Evolutionary conservation across 169 alveolate species (phyloP).

Genomic region (Plasmodium malariae): DNA sequence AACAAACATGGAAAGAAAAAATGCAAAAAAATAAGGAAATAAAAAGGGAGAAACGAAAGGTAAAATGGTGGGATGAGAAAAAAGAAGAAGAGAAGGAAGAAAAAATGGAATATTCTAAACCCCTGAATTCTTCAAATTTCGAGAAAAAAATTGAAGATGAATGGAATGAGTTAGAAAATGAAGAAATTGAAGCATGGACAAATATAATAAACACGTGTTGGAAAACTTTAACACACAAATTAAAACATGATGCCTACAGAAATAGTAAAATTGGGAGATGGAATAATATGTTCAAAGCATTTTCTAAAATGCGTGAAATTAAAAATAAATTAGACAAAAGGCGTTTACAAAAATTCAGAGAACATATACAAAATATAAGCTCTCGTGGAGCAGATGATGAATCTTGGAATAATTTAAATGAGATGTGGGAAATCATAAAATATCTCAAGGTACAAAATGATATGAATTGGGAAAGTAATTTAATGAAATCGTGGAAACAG

Average conservation of each 20-base stretch:
- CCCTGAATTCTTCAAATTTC: conserved; percentile 7
- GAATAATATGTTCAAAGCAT: background rate
- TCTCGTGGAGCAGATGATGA: background rate
- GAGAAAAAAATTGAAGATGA: conserved; percentile 1
- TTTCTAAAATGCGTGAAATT: background rate
- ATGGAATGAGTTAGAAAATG: conserved; percentile 15
- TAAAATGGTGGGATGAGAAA: too few species aligned
- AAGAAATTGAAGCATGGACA: background rate
- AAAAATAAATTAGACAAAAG: conserved; percentile 1
- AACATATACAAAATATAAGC: background rate
- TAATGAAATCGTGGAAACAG: conserved; percentile 9
- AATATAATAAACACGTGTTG: background rate
- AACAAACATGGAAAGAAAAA: background rate
- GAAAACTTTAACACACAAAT: background rate
- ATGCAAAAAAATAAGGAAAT: background rate
- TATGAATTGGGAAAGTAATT: background rate
- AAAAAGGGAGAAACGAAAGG: background rate
- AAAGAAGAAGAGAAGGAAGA: background rate
- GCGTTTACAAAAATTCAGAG: background rate
- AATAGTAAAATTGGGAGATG: background rate
- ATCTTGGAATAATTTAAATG: background rate
- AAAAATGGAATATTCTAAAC: background rate
- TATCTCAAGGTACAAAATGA: conserved; percentile 8
- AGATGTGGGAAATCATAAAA: conserved; percentile 6
- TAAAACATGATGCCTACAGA: background rate